phyloP scores from a whole-genome alignment of 768 basidiomycete genomes.

The Punctularia strigosozonata region DNA sequence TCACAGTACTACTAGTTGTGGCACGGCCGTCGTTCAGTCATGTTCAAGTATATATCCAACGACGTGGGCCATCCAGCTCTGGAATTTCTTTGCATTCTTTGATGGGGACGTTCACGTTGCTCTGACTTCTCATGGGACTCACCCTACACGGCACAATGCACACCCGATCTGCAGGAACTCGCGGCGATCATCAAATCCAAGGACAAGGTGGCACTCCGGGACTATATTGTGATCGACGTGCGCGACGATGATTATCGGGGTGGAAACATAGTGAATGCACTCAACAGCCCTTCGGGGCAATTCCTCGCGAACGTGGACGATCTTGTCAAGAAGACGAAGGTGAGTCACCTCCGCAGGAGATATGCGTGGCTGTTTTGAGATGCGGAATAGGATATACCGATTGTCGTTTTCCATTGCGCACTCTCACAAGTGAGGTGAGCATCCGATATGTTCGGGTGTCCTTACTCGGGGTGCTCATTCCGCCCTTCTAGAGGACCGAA shows the following conservation, averaged over 20 bases:
- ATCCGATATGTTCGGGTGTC: background rate
- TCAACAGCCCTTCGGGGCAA: slow-evolving; percentile 48
- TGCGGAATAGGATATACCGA: slow-evolving; percentile 42
- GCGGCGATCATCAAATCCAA: slow-evolving; percentile 57
- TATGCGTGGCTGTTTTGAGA: too few relatives aligned
- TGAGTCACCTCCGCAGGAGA: too few relatives aligned
- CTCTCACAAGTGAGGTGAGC: slow-evolving; percentile 68
- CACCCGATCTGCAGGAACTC: slow-evolving; percentile 47
- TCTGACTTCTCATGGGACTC: too few relatives aligned
- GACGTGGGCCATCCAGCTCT: too few relatives aligned
- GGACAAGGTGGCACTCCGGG: slow-evolving; percentile 44
- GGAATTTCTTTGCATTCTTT: too few relatives aligned
- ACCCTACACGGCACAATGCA: too few relatives aligned
- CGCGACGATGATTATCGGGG: slow-evolving; percentile 74
- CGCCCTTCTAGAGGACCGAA: slow-evolving; percentile 50
- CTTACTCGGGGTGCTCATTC: background rate
- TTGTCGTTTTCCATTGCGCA: slow-evolving; percentile 69
- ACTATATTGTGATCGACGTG: slow-evolving; percentile 74
- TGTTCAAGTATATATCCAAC: too few relatives aligned
- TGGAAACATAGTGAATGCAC: slow-evolving; percentile 61
- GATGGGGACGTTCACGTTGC: too few relatives aligned
- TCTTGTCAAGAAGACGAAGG: slow-evolving; percentile 50
- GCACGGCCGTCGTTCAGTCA: too few relatives aligned
- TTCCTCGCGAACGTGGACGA: slow-evolving; percentile 47
- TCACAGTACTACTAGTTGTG: too few relatives aligned